Percentiles rank a stretch among this genome's conserved stretches.
These are phyloP conservation scores for Reutealis trisperma DNA, from an alignment of 345 rosid species.

Conservation along the genomic window DNA sequence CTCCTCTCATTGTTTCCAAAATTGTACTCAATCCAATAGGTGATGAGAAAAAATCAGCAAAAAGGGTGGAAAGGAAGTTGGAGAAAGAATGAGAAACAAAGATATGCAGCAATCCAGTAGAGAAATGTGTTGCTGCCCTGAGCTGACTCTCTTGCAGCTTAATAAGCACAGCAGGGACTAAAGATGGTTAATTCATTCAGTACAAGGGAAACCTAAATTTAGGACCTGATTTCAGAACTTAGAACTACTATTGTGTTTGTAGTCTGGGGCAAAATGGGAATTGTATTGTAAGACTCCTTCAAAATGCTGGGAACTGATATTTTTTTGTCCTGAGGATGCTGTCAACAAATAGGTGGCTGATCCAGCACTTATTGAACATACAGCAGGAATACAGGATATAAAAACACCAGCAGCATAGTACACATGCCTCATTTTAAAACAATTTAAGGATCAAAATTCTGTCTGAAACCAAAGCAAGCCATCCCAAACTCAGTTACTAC, in stretches of 20 bases:
- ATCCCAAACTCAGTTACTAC: neutral
- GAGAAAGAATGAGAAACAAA: neutral
- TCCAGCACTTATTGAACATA: neutral
- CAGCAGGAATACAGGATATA: neutral
- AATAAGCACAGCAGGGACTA: neutral
- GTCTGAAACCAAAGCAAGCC: slow-evolving; percentile 5
- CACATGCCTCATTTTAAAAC: neutral
- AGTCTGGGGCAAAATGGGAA: neutral
- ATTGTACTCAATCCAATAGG: neutral
- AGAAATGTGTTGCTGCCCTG: neutral
- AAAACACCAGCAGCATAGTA: neutral
- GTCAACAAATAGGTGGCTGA: neutral
- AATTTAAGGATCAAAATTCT: neutral
- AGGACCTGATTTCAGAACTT: neutral
- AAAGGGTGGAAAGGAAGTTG: neutral
- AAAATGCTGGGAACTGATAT: neutral
- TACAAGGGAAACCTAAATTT: neutral
- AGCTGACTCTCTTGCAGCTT: neutral
- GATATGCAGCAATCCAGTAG: neutral
- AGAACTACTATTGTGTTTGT: neutral
- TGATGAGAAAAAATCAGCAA: neutral
- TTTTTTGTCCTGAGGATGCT: neutral
- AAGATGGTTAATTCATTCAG: neutral
- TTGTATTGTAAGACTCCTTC: neutral
- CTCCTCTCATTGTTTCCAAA: neutral